phyloP scores from a whole-genome alignment of 2,329 filamentous ascomycete genomes.

The Amauroascus verrucosus region DNA sequence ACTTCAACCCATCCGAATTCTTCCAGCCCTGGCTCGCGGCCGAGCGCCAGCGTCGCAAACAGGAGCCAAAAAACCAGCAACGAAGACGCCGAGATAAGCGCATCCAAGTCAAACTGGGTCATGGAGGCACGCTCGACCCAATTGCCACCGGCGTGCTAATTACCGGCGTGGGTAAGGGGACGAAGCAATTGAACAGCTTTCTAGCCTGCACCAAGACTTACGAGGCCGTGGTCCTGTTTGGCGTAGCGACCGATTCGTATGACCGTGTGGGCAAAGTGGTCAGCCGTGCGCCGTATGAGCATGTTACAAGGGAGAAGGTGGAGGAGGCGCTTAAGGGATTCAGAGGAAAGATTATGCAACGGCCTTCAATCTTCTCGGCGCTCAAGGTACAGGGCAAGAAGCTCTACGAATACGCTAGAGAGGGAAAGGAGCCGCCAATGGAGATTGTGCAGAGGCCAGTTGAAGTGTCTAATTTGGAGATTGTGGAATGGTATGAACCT shows the following conservation, averaged over 20 bases:
- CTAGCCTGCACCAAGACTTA: slow-evolving; percentile 87
- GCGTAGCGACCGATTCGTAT: slow-evolving; percentile 85
- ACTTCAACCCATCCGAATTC: slow-evolving; percentile 68
- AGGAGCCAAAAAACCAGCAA: slow-evolving; percentile 47
- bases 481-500: slow-evolving; percentile 74
- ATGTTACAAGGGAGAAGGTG: slow-evolving; percentile 69
- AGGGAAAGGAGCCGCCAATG: slow-evolving; percentile 73
- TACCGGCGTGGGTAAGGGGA: slow-evolving; percentile 74
- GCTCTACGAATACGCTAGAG: slow-evolving; percentile 88
- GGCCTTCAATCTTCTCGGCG: slow-evolving; percentile 85
- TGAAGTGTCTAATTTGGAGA: slow-evolving; percentile 63
- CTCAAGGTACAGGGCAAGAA: slow-evolving; percentile 89
- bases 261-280: slow-evolving; percentile 78
- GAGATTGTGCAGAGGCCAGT: slow-evolving; percentile 75
- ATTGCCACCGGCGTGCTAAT: slow-evolving; percentile 89
- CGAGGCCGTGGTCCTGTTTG: slow-evolving; percentile 80
- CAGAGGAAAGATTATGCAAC: slow-evolving; percentile 74
- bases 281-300: slow-evolving; percentile 61
- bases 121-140: slow-evolving; percentile 91
- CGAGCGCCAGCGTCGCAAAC: slow-evolving; percentile 47
- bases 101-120: slow-evolving; percentile 79
- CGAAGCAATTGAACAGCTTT: slow-evolving; percentile 70
- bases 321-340: slow-evolving; percentile 67
- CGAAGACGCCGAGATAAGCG: slow-evolving; percentile 52
- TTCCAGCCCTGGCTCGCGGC: slow-evolving; percentile 68